Conservation (phyloP, 2,329 filamentous ascomycete genomes). For the Rasamsonia emersonii region DNA sequence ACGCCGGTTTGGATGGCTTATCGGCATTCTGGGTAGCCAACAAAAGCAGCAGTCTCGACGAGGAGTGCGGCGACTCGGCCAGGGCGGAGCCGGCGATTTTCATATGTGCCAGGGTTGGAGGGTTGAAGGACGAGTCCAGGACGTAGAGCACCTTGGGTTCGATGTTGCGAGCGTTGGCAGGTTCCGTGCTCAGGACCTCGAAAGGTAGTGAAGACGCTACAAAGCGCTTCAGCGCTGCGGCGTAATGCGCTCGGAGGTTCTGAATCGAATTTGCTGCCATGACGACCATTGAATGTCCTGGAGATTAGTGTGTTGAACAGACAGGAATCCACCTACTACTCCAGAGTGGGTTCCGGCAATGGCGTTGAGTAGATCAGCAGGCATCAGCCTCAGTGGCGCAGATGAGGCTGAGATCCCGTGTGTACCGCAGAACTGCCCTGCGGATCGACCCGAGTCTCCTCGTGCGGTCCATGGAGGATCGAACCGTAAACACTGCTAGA, state of each 20-base stretch:
- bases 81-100: slow-evolving; percentile 48
- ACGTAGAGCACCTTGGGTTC: slow-evolving; percentile 46
- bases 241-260: slow-evolving; percentile 29
- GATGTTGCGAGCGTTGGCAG: slow-evolving; percentile 11
- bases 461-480: too few relatives aligned
- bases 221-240: slow-evolving; percentile 35
- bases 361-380: too few relatives aligned
- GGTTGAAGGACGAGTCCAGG: slow-evolving; percentile 59
- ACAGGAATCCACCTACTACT: too few relatives aligned
- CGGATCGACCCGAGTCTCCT: too few relatives aligned
- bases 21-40: slow-evolving; percentile 59
- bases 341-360: too few relatives aligned
- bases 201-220: slow-evolving; percentile 28
- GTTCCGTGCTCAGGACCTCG: slow-evolving; percentile 22
- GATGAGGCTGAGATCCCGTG: too few relatives aligned
- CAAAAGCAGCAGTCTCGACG: slow-evolving; percentile 45
- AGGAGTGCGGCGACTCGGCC: slow-evolving; percentile 20
- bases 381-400: too few relatives aligned
- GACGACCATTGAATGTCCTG: too few relatives aligned
- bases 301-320: too few relatives aligned
- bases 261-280: slow-evolving; percentile 16
- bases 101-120: slow-evolving; percentile 52
- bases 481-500: too few relatives aligned
- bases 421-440: too few relatives aligned
- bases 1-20: slow-evolving; percentile 45